These are phyloP conservation scores for Carex pumila DNA, from an alignment of 176 grass and related monocot species.

Conservation along the genomic window DNA sequence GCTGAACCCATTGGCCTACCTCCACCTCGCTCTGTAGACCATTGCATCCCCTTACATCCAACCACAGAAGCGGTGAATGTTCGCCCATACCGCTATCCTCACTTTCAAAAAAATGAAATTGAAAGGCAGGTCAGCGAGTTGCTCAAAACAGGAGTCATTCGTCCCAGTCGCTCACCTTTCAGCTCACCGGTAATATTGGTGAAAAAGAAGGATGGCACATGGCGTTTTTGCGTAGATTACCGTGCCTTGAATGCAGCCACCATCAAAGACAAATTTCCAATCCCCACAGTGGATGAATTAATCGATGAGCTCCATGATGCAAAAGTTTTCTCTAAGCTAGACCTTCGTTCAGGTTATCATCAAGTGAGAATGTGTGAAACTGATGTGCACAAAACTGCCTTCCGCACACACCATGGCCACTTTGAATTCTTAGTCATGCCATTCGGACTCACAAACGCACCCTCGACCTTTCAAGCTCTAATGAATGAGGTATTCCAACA, in stretches of 20 bases:
- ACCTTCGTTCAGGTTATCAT: background rate
- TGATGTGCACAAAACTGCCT: background rate
- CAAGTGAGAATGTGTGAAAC: background rate
- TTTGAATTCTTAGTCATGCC: background rate
- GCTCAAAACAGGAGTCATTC: background rate
- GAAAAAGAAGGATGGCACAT: constrained; percentile 11
- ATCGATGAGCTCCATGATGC: background rate
- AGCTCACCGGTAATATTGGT: background rate
- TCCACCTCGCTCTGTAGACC: background rate
- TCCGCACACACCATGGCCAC: constrained; percentile 2
- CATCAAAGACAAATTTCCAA: background rate
- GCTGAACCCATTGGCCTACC: background rate
- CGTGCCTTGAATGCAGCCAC: constrained; percentile 9
- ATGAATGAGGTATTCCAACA: background rate
- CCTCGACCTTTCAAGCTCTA: background rate
- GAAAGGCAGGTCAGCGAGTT: background rate
- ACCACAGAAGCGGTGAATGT: background rate
- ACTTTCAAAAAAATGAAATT: constrained; percentile 18
- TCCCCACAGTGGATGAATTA: background rate
- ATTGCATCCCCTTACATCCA: constrained; percentile 7
- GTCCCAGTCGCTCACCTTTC: background rate
- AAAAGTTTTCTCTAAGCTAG: background rate
- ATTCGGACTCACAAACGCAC: background rate
- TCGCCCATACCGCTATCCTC: background rate
- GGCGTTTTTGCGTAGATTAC: background rate